Conservation (phyloP, 2,329 filamentous ascomycete genomes). For the Bipolaris cookei region DNA sequence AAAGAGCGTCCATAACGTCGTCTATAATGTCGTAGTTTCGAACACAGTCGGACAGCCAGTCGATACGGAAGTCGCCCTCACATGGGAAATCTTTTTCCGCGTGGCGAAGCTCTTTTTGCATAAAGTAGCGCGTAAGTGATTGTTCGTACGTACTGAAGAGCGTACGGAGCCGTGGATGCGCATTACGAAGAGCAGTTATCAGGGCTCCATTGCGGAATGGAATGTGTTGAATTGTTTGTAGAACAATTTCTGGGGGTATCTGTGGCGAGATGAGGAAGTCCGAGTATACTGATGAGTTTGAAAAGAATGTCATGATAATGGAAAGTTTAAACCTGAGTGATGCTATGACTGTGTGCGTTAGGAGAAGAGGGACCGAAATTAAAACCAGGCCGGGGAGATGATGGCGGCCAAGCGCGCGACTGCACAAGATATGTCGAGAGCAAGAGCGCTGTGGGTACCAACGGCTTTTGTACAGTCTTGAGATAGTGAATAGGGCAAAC, state of each 20-base stretch:
- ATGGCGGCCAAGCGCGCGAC: neutral
- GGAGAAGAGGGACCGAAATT: neutral
- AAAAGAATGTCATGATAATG: constrained; percentile 16
- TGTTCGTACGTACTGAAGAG: constrained; percentile 35
- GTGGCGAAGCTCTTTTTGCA: constrained; percentile 36
- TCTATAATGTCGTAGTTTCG: constrained; percentile 40
- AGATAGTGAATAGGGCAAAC: neutral
- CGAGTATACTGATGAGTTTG: neutral
- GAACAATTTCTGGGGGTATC: constrained; percentile 39
- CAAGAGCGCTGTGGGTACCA: neutral
- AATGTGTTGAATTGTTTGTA: constrained; percentile 35
- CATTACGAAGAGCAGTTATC: constrained; percentile 24
- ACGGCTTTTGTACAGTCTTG: neutral
- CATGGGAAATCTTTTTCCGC: constrained; percentile 37
- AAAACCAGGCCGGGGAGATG: neutral
- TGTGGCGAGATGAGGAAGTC: constrained; percentile 23
- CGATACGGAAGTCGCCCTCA: constrained; percentile 14
- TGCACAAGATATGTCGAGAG: constrained; percentile 2
- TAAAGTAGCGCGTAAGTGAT: constrained; percentile 34
- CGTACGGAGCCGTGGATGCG: constrained; percentile 27
- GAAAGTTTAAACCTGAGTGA: neutral
- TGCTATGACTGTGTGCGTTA: neutral
- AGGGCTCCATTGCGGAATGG: constrained; percentile 32
- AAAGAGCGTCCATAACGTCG: constrained; percentile 40
- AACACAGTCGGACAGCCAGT: constrained; percentile 40